A percentile compares a stretch with the other conserved stretches of the same genome.
phyloP scores from a whole-genome alignment of 2,329 filamentous ascomycete species.

The Hirsutella rhossiliensis region DNA sequence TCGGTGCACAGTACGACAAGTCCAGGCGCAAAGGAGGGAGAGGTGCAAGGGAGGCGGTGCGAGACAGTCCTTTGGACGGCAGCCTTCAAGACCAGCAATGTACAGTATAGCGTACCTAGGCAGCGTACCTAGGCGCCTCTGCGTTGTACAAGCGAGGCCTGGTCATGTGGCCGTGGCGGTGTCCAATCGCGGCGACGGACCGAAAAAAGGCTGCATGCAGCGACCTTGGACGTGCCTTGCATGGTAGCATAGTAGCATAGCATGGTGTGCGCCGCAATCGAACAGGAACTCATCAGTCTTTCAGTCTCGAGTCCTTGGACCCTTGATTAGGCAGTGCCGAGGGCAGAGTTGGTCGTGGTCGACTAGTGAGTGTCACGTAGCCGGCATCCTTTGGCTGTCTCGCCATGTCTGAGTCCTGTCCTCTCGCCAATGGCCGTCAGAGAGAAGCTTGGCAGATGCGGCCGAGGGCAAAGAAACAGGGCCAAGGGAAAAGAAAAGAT shows the following conservation, averaged over 20 bases:
- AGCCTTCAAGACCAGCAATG: no score
- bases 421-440: background rate
- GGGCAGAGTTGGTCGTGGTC: background rate
- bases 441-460: background rate
- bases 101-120: no score
- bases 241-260: background rate
- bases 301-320: background rate
- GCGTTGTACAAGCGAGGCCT: background rate
- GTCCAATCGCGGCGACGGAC: background rate
- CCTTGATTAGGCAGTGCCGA: background rate
- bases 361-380: background rate
- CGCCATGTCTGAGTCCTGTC: background rate
- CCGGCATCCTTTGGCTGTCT: background rate
- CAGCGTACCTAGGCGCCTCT: no score
- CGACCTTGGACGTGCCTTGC: conserved; percentile 3
- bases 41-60: no score
- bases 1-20: no score
- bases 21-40: no score
- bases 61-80: no score
- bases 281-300: background rate
- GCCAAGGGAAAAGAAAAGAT: background rate
- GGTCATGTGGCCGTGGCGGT: background rate
- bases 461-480: background rate
- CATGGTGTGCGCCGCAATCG: background rate
- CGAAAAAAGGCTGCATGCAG: background rate